Conservation (phyloP, 2,329 filamentous ascomycete species). For the Colletotrichum brevisporum region DNA sequence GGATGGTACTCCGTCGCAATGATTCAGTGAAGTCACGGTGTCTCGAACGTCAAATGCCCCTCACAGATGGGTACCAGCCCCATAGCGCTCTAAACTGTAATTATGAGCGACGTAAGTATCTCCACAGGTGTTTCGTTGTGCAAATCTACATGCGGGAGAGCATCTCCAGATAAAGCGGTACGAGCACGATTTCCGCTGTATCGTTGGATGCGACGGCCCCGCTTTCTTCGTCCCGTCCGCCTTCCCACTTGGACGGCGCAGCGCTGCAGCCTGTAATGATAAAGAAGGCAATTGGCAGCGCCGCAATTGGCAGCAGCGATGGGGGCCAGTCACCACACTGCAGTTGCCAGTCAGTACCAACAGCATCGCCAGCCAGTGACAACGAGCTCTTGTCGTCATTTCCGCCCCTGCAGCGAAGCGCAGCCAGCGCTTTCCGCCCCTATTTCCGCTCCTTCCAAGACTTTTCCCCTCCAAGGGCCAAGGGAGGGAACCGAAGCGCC, state of each 20-base stretch:
- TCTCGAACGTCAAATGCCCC: not conserved
- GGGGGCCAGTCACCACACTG: too few species aligned
- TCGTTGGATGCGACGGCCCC: too few species aligned
- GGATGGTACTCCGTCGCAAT: too few species aligned
- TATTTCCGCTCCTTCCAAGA: slow-evolving; percentile 39
- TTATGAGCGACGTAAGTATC: slow-evolving; percentile 29
- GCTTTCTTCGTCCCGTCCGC: too few species aligned
- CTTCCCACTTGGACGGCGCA: too few species aligned
- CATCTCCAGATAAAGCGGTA: slow-evolving; percentile 16
- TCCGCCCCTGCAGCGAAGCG: slow-evolving; percentile 22
- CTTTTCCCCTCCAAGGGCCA: slow-evolving; percentile 20
- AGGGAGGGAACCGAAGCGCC: slow-evolving; percentile 34
- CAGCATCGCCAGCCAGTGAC: slow-evolving; percentile 1
- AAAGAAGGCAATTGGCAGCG: too few species aligned
- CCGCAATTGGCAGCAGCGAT: too few species aligned
- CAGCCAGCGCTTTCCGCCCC: not conserved
- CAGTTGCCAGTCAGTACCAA: too few species aligned
- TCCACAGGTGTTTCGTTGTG: slow-evolving; percentile 25
- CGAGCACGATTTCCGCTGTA: too few species aligned
- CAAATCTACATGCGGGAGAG: slow-evolving; percentile 21
- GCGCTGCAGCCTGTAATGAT: too few species aligned
- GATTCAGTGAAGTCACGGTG: too few species aligned
- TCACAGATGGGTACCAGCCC: not conserved
- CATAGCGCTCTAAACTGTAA: not conserved
- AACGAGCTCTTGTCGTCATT: slow-evolving; percentile 21